Conservation (phyloP, 2,329 filamentous ascomycete species). For the Emergomyces africanus region DNA sequence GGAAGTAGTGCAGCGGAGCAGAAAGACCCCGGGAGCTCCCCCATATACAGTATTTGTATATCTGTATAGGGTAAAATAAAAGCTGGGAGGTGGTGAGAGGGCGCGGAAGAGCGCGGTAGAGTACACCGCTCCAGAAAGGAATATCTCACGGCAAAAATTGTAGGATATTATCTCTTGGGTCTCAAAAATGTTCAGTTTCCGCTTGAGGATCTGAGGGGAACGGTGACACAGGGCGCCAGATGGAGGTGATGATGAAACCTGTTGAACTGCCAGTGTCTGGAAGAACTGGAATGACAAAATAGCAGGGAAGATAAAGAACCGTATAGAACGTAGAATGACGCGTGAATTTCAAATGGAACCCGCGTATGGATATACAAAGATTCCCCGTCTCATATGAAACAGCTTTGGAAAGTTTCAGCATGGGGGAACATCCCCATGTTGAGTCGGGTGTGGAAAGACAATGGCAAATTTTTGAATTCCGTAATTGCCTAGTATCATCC, state of each 20-base stretch:
- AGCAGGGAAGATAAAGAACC: background rate
- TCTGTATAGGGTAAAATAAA: background rate
- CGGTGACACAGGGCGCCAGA: background rate
- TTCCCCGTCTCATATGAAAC: background rate
- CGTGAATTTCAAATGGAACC: no score
- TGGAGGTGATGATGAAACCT: background rate
- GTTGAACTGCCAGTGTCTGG: background rate
- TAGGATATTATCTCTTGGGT: background rate
- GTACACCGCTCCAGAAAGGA: background rate
- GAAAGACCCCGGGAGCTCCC: background rate
- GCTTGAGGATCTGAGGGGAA: background rate
- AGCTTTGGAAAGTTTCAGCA: background rate
- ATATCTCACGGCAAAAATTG: background rate
- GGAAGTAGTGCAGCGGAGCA: background rate
- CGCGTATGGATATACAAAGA: background rate
- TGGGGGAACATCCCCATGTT: background rate
- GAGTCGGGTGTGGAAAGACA: background rate
- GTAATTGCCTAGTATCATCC: background rate
- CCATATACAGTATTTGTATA: no score
- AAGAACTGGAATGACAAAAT: background rate
- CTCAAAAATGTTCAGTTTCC: background rate
- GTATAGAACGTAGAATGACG: background rate
- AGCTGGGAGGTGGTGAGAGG: no score
- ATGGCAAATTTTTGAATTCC: background rate
- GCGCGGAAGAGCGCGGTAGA: background rate